Conservation (phyloP, 495 filamentous ascomycete species). For the Neurospora pannonica region DNA sequence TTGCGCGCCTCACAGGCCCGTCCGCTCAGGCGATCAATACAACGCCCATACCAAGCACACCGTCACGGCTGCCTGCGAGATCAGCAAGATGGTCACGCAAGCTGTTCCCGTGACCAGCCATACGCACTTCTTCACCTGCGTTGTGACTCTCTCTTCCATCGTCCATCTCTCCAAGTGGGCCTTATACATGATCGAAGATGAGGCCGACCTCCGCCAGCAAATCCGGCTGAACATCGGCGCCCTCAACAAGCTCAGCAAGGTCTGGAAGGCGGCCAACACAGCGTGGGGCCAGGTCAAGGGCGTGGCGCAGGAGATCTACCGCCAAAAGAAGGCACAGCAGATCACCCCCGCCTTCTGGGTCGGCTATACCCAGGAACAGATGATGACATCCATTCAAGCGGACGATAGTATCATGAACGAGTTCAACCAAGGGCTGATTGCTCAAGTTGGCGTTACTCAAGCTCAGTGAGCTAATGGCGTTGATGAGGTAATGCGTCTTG, state of each 20-base stretch:
- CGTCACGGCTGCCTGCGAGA: slow-evolving; percentile 64
- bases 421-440: slow-evolving; percentile 26
- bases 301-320: slow-evolving; percentile 58
- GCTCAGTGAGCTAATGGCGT: not conserved
- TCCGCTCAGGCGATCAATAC: slow-evolving; percentile 46
- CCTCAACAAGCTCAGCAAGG: slow-evolving; percentile 59
- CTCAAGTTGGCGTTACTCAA: not conserved
- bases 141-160: slow-evolving; percentile 59
- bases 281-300: slow-evolving; percentile 66
- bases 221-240: slow-evolving; percentile 76
- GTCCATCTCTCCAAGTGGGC: slow-evolving; percentile 56
- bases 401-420: slow-evolving; percentile 48
- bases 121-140: slow-evolving; percentile 84
- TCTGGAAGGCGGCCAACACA: slow-evolving; percentile 69
- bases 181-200: slow-evolving; percentile 43
- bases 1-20: slow-evolving; percentile 45
- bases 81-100: slow-evolving; percentile 69
- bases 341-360: slow-evolving; percentile 42
- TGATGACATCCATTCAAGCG: slow-evolving; percentile 42
- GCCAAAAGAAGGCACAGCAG: slow-evolving; percentile 45
- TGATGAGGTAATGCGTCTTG: not conserved
- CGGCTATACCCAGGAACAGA: slow-evolving; percentile 42
- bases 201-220: slow-evolving; percentile 67
- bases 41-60: slow-evolving; percentile 74
- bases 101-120: slow-evolving; percentile 63